Conservation (phyloP, 345 rosid species). For the Corymbia maculata region DNA sequence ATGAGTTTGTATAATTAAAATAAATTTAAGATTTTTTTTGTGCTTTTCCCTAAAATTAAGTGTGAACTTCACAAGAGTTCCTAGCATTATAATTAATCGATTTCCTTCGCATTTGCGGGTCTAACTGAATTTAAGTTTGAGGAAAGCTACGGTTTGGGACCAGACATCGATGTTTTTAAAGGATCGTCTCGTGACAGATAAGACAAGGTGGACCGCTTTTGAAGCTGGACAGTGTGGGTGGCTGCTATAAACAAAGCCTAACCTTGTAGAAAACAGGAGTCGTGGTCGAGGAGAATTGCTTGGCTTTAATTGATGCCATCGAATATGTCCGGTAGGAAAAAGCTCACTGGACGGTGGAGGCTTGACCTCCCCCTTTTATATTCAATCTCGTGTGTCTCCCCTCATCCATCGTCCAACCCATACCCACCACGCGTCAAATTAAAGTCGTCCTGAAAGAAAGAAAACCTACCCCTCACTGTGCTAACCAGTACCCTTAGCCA, state of each 20-base stretch:
- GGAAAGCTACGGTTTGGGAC: not conserved
- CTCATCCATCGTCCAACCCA: too few species aligned
- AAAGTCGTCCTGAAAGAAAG: not conserved
- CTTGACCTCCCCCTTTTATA: not conserved
- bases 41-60: not conserved
- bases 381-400: not conserved
- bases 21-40: rapidly evolving
- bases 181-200: not conserved
- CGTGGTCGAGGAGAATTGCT: not conserved
- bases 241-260: not conserved
- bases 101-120: not conserved
- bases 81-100: not conserved
- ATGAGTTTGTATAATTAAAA: rapidly evolving
- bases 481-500: not conserved
- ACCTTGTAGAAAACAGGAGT: not conserved
- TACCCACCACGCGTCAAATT: rapidly evolving
- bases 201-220: not conserved
- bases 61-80: not conserved
- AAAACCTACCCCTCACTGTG: rapidly evolving
- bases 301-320: not conserved
- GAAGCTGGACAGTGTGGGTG: not conserved
- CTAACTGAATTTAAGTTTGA: not conserved
- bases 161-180: not conserved
- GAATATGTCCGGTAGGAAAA: not conserved
- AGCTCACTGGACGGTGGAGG: not conserved